Percentiles rank a stretch among this genome's conserved stretches.
These are phyloP conservation scores for Tilletia caries DNA, from an alignment of 1,284 basidiomycete genomes.

Conservation along the genomic window DNA sequence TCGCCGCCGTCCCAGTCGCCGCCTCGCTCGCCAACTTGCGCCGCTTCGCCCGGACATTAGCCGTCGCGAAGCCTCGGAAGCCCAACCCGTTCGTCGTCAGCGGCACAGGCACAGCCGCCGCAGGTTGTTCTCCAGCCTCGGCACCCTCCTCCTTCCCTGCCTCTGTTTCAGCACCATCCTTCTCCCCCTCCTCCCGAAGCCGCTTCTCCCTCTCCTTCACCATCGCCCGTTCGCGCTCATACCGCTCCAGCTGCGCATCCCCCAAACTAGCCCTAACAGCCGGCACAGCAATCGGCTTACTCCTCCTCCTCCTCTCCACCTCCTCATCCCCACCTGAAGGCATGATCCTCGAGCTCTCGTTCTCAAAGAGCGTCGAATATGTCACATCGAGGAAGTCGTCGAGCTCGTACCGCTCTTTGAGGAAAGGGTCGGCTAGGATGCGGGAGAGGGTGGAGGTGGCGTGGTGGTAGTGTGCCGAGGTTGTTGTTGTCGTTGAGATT, in stretches of 20 bases:
- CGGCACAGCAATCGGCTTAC: background rate
- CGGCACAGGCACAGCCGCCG: background rate
- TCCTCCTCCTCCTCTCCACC: background rate
- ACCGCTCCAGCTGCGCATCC: background rate
- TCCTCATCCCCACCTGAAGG: background rate
- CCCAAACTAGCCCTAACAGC: background rate
- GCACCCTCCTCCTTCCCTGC: background rate
- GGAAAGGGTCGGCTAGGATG: conserved; percentile 87
- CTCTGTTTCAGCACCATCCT: too few relatives aligned
- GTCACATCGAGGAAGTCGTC: conserved; percentile 98
- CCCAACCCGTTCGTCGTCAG: background rate
- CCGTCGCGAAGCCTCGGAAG: background rate
- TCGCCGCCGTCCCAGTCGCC: too few relatives aligned
- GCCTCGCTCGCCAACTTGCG: background rate
- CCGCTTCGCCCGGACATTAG: conserved; percentile 1
- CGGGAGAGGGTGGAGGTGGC: conserved; percentile 77
- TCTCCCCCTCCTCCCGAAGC: background rate
- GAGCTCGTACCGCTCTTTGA: conserved; percentile 80
- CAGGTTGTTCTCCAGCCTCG: background rate
- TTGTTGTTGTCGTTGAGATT: conserved; percentile 17
- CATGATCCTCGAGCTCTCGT: conserved; percentile 74
- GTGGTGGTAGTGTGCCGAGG: conserved; percentile 73
- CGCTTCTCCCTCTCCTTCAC: conserved; percentile 1
- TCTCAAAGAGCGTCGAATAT: conserved; percentile 87
- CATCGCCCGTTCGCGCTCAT: background rate